Conservation (phyloP, 2,329 filamentous ascomycete species). For the Diaporthe vexans region DNA sequence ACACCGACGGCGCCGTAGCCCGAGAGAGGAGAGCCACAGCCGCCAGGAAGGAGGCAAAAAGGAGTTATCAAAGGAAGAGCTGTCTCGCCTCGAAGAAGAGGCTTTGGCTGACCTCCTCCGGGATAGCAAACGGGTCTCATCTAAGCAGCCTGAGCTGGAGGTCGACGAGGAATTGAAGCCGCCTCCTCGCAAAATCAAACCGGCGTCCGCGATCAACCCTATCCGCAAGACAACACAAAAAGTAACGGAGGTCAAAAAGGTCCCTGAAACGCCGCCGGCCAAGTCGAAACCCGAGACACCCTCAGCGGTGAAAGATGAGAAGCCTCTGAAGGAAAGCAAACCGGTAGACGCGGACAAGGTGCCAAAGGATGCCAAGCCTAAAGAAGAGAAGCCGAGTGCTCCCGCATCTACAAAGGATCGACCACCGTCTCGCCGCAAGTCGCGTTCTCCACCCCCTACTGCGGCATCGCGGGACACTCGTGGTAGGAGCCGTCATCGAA, state of each 20-base stretch:
- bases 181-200: conserved; percentile 65
- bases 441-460: conserved; percentile 46
- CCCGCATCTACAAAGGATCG: conserved; percentile 32
- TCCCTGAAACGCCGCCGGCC: conserved; percentile 45
- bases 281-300: conserved; percentile 42
- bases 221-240: conserved; percentile 64
- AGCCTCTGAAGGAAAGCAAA: conserved; percentile 45
- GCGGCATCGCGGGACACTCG: conserved; percentile 49
- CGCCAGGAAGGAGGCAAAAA: conserved; percentile 64
- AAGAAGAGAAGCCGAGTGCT: conserved; percentile 41
- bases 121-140: conserved; percentile 67
- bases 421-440: conserved; percentile 40
- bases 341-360: conserved; percentile 44
- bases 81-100: conserved; percentile 69
- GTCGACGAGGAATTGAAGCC: conserved; percentile 69
- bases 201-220: conserved; percentile 72
- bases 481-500: conserved; percentile 39
- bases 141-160: conserved; percentile 68
- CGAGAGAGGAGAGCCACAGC: conserved; percentile 52
- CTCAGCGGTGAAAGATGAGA: conserved; percentile 48
- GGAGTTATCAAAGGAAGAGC: conserved; percentile 70
- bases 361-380: conserved; percentile 44
- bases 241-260: conserved; percentile 57
- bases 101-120: conserved; percentile 70
- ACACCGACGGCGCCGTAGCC: conserved; percentile 51